Conservation (phyloP, 2,329 filamentous ascomycete genomes). For the Harringtonia lauricola region DNA sequence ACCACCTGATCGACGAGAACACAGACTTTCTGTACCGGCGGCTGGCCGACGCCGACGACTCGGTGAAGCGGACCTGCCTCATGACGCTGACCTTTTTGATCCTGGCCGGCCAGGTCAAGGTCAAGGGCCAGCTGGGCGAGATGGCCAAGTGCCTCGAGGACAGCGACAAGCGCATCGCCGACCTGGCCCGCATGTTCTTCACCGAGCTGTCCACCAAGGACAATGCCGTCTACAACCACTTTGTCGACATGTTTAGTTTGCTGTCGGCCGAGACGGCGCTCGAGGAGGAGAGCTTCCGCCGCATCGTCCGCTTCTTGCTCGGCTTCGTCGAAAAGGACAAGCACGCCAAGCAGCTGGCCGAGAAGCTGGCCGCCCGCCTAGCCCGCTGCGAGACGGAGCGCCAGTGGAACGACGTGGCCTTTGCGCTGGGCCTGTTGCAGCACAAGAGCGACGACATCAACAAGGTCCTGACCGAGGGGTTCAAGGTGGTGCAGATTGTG, state of each 20-base stretch:
- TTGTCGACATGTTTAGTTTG: conserved; percentile 97
- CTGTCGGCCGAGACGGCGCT: conserved; percentile 72
- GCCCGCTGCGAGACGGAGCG: conserved; percentile 80
- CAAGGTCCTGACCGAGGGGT: conserved; percentile 65
- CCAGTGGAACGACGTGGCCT: conserved; percentile 97
- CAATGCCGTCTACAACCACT: conserved; percentile 98
- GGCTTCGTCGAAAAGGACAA: conserved; percentile 99
- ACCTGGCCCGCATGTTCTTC: conserved; percentile 96
- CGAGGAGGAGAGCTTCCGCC: conserved; percentile 74
- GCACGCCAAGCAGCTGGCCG: conserved; percentile 86
- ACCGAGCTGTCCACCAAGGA: conserved; percentile 95
- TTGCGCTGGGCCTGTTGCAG: conserved; percentile 75
- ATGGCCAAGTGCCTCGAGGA: conserved; percentile 99
- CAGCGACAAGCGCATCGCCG: conserved; percentile 85
- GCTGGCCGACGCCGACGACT: conserved; percentile 76
- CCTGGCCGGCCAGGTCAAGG: conserved; percentile 94
- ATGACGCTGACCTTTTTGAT: conserved; percentile 99
- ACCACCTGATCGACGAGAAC: conserved; percentile 97
- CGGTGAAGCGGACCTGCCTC: conserved; percentile 91
- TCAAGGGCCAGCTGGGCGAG: conserved; percentile 95
- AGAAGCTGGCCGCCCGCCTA: conserved; percentile 82
- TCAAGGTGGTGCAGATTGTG: conserved; percentile 55
- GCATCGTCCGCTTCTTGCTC: conserved; percentile 84
- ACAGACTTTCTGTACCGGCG: conserved; percentile 95
- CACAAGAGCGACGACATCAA: conserved; percentile 89